phyloP scores from a whole-genome alignment of 352 stramenopile genomes.

The Phytophthora constricta region DNA sequence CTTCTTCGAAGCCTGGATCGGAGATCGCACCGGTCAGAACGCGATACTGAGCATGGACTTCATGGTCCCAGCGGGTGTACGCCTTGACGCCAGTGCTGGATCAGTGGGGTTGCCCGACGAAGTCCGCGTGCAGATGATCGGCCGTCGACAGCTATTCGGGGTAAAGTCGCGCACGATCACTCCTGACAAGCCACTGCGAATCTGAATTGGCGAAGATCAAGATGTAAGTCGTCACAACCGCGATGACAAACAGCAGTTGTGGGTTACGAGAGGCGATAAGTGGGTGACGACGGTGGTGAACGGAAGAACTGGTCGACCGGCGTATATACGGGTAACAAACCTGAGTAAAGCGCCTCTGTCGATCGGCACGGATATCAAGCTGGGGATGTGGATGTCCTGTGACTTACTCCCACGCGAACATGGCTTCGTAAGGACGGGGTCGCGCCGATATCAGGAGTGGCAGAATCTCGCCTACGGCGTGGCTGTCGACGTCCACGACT shows the following conservation, averaged over 20 bases:
- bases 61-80: constrained; percentile 13
- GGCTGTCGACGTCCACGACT: neutral
- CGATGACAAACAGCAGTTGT: neutral
- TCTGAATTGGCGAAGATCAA: neutral
- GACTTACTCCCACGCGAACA: neutral
- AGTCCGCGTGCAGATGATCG: neutral
- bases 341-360: neutral
- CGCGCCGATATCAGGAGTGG: constrained; percentile 1
- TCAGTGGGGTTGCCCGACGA: constrained; percentile 15
- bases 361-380: neutral
- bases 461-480: neutral
- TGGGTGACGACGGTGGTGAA: constrained; percentile 1
- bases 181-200: neutral
- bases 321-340: neutral
- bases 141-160: neutral
- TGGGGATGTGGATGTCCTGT: constrained; percentile 1
- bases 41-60: constrained; percentile 22
- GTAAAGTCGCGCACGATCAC: neutral
- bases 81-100: neutral
- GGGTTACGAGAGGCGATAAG: neutral
- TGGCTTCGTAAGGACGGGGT: constrained; percentile 5
- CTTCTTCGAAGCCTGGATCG: constrained; percentile 11
- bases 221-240: neutral
- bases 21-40: neutral
- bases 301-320: neutral